Base-by-base conservation (phyloP, 805 yeast species). In the Kluyveromyces dobzhanskii region DNA sequence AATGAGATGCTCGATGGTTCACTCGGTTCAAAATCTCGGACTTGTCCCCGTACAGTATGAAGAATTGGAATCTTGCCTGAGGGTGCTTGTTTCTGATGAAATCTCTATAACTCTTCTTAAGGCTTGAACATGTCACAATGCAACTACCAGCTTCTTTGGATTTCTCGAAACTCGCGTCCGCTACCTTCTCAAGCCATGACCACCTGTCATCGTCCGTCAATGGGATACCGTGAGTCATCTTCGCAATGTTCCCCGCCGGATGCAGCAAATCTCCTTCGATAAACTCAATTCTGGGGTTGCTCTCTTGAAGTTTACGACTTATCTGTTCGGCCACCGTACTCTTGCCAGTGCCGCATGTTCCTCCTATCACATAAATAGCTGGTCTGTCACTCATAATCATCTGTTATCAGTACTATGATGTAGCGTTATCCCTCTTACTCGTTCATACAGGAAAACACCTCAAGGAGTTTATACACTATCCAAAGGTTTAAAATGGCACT, bases 261-360 rank as follows among this genome's bases (percentile, higher is more conserved):
- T 88, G 97, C 19, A 80, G 68, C 2, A 67, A 60, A 57, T 92
- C 98, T 4, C 97, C 98, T 59, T 92, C 98, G 10, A 87, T 59
- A 54, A 74, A 87, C 2, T 76, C 68, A 35, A 80, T 68, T 2
- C 59, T 43, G 14, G 76, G 69, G 23, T 51, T 47, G 19, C 42
- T 39, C 4, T 41, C 37, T 3, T 39, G 39, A 28, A 48, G 49
- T 17, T 61, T 53, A 16, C 62, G 43, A 0, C 80, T 59, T 16
- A 88, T 52, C 9, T 59, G 51, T 11, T 64, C 63, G 0, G 85
- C 94, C 16, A 83, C 73, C 2, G 96, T 85, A 17, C 94, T 70
- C 57, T 92, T 92, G 1, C 98, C 98, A 2, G 95, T 83, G 7
- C 97, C 97, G 0, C 96, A 88, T 0, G 97, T 95, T 0, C 98